These are phyloP conservation scores for Hysterium pulicare DNA, from an alignment of 2,329 filamentous ascomycete genomes.

Conservation along the genomic window DNA sequence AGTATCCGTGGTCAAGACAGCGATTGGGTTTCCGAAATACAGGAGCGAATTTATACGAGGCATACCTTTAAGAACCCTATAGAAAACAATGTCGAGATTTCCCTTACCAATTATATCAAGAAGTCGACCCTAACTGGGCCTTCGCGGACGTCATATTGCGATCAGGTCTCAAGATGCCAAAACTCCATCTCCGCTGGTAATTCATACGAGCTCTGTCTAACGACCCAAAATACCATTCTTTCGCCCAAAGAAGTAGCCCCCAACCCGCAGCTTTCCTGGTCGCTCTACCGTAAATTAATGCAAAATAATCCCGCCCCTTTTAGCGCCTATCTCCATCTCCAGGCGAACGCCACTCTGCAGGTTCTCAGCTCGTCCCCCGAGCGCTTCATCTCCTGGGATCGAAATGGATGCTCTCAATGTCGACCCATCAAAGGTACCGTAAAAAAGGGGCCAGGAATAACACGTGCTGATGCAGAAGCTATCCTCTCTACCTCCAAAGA, in stretches of 20 bases:
- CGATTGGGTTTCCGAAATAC: slow-evolving; percentile 46
- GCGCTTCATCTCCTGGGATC: slow-evolving; percentile 73
- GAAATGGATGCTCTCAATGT: slow-evolving; percentile 66
- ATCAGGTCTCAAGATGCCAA: slow-evolving; percentile 67
- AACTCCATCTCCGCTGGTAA: slow-evolving; percentile 70
- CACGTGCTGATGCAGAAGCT: slow-evolving; percentile 66
- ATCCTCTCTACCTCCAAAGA: slow-evolving; percentile 83
- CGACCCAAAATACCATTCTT: slow-evolving; percentile 65
- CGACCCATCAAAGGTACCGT: slow-evolving; percentile 96
- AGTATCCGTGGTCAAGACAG: slow-evolving; percentile 51
- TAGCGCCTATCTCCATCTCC: slow-evolving; percentile 73
- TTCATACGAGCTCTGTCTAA: slow-evolving; percentile 83
- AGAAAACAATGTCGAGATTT: neutral
- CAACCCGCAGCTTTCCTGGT: slow-evolving; percentile 52
- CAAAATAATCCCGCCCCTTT: slow-evolving; percentile 77
- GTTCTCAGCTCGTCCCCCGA: slow-evolving; percentile 79
- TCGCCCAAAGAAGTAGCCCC: slow-evolving; percentile 29
- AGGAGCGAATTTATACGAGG: slow-evolving; percentile 24
- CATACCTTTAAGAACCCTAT: neutral
- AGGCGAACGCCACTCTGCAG: slow-evolving; percentile 21
- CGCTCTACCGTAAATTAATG: slow-evolving; percentile 68
- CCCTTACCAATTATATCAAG: neutral
- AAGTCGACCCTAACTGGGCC: slow-evolving; percentile 13
- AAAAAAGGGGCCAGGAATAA: slow-evolving; percentile 68
- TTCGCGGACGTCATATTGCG: slow-evolving; percentile 52